Conservation (phyloP, 1,284 basidiomycete genomes). For the Ustilago trichophora region DNA sequence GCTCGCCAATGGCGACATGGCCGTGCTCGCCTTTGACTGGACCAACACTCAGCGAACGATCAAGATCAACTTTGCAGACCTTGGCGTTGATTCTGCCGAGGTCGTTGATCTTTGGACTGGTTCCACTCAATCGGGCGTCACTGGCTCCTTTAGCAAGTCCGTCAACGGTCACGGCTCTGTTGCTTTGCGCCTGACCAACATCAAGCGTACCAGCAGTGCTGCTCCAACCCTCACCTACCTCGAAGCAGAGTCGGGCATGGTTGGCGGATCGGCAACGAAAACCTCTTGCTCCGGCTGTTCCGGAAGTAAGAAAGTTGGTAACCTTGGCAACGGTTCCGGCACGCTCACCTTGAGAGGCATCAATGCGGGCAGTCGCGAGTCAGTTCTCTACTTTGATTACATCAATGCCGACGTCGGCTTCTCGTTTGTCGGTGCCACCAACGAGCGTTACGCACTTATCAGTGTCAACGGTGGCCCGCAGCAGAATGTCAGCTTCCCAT, state of each 20-base stretch:
- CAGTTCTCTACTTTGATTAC: slow-evolving; percentile 47
- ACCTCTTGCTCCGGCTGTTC: slow-evolving; percentile 40
- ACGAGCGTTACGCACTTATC: slow-evolving; percentile 28
- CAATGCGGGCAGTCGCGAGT: slow-evolving; percentile 9
- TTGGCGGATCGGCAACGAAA: slow-evolving; percentile 11
- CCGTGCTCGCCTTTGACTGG: slow-evolving; percentile 42
- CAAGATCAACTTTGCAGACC: slow-evolving; percentile 36
- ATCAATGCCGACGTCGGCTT: slow-evolving; percentile 45
- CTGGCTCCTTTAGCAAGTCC: slow-evolving; percentile 17
- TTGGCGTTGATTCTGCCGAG: slow-evolving; percentile 34
- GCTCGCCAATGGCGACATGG: slow-evolving; percentile 40
- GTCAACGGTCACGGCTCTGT: slow-evolving; percentile 42
- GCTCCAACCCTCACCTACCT: slow-evolving; percentile 21
- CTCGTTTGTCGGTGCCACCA: slow-evolving; percentile 25
- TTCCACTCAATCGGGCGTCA: slow-evolving; percentile 1
- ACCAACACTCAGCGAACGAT: slow-evolving; percentile 22
- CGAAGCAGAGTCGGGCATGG: slow-evolving; percentile 20
- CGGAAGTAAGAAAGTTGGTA: slow-evolving; percentile 28
- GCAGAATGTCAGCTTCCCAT: slow-evolving; percentile 40
- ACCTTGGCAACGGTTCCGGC: slow-evolving; percentile 23
- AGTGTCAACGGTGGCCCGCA: slow-evolving; percentile 38
- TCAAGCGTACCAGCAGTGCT: slow-evolving; percentile 7
- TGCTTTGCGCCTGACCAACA: slow-evolving; percentile 35
- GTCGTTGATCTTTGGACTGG: slow-evolving; percentile 36
- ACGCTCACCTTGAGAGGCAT: slow-evolving; percentile 31